Base-by-base conservation (phyloP, 2,329 filamentous ascomycete genomes). In the Arthrobotrys sinensis region DNA sequence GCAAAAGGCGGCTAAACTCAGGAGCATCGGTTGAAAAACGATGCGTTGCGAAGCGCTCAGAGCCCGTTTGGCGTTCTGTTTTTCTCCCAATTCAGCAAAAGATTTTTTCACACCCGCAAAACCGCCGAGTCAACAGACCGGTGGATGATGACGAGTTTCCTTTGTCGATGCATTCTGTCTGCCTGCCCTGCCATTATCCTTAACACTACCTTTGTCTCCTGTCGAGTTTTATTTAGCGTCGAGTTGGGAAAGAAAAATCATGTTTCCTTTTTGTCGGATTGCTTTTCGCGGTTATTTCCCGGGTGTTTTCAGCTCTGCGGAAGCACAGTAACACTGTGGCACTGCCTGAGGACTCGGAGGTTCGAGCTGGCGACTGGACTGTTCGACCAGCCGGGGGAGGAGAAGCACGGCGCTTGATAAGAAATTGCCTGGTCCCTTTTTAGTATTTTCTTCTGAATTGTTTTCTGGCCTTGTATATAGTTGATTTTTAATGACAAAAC, bases 1-100 rank as follows among this genome's bases (percentile, higher is more conserved):
- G 67, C 75, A 80, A 79, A 81, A 80, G 77, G 80, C 80, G 77
- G 81, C 80, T 68, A 81, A 80, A 73, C 81, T 82, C 80, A 80
- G 80, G 79, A 81, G 71, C 79, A 71, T 80, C 57, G 76, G 69
- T 24, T 80, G 76, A 80, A 66, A 60, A 80, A 73, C 71, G 80
- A 76, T 76, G 76, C 72, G 72, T 72, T 79, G 76, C 71, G 65
- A 79, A 66, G 73, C 67, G 69, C 77, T 80, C 72, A 71, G 77
- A 73, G 40, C 67, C 79, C 64, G 67, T 78, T 63, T 48, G 70
- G 71, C 68, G 70, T 63, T 57, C 50, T 67, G 50, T 50, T 57
- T 55, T 65, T 67, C 60, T 60, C 64, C 73, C 46, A 55, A 62
- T 71, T 69, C 76, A 78, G 67, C 60, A 72, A 67, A 64, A 38